A percentile compares a stretch with the other conserved stretches of the same genome.
Conservation (phyloP, 805 yeast genomes). For the Candida krabiensis region DNA sequence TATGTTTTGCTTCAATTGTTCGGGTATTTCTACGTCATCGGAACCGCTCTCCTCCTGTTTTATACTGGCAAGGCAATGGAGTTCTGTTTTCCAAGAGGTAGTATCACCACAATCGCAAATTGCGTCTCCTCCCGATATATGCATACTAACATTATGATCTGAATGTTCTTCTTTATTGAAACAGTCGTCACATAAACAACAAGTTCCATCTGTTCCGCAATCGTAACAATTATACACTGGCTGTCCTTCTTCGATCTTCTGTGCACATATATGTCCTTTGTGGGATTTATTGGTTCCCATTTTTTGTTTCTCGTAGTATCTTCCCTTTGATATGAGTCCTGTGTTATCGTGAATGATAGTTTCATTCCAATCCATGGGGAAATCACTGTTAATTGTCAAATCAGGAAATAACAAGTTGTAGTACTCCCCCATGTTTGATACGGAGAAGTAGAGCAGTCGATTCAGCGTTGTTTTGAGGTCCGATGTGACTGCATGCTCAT, state of each 20-base stretch:
- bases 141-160: conserved; percentile 61
- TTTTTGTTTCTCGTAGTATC: conserved; percentile 22
- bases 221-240: conserved; percentile 72
- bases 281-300: conserved; percentile 38
- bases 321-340: conserved; percentile 15
- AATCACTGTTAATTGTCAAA: conserved; percentile 11
- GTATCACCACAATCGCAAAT: conserved; percentile 76
- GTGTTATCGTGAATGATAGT: conserved; percentile 14
- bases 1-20: conserved; percentile 21
- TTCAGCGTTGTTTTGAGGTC: conserved; percentile 19
- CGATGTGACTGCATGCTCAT: conserved; percentile 18
- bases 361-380: conserved; percentile 27
- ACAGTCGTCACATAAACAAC: conserved; percentile 74
- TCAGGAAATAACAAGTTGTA: conserved; percentile 21
- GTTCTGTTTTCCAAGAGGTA: conserved; percentile 55
- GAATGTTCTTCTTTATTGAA: conserved; percentile 68
- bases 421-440: conserved; percentile 16
- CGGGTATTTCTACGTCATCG: conserved; percentile 24
- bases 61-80: conserved; percentile 46
- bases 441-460: conserved; percentile 16
- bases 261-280: conserved; percentile 66
- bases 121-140: conserved; percentile 51
- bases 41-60: conserved; percentile 8
- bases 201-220: conserved; percentile 76
- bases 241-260: conserved; percentile 58